Conservation (phyloP, 2,329 filamentous ascomycete genomes). For the Cordyceps tenuipes region DNA sequence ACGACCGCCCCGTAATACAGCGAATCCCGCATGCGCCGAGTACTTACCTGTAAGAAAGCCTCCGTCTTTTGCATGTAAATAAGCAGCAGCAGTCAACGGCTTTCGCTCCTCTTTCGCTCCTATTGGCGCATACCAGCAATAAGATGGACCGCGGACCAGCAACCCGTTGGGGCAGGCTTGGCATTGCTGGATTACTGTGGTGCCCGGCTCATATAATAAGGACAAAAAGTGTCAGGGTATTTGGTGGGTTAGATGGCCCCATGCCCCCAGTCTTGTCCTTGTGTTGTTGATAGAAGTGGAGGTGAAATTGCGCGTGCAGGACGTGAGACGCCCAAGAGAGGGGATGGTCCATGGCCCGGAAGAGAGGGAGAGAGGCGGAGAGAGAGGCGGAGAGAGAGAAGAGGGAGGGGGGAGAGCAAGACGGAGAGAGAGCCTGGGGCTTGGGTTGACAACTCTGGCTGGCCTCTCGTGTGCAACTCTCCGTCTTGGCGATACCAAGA, state of each 20-base stretch:
- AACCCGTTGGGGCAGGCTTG: background rate
- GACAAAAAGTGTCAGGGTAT: background rate
- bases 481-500: background rate
- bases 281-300: too few species aligned
- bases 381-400: too few species aligned
- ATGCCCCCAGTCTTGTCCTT: too few species aligned
- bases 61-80: background rate
- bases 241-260: background rate
- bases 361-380: too few species aligned
- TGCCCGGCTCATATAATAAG: background rate
- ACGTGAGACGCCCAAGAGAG: background rate
- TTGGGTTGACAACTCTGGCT: background rate
- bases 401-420: too few species aligned
- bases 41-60: background rate
- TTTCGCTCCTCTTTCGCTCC: background rate
- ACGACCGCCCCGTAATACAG: background rate
- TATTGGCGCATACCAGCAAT: background rate
- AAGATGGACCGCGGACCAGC: conserved; percentile 6
- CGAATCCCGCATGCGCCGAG: background rate
- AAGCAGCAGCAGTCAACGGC: conserved; percentile 2
- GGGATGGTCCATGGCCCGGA: too few species aligned
- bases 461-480: background rate
- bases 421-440: too few species aligned
- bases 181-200: background rate
- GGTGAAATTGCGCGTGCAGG: background rate